phyloP scores from a whole-genome alignment of 2,329 filamentous ascomycete species.

The Beauveria australis region DNA sequence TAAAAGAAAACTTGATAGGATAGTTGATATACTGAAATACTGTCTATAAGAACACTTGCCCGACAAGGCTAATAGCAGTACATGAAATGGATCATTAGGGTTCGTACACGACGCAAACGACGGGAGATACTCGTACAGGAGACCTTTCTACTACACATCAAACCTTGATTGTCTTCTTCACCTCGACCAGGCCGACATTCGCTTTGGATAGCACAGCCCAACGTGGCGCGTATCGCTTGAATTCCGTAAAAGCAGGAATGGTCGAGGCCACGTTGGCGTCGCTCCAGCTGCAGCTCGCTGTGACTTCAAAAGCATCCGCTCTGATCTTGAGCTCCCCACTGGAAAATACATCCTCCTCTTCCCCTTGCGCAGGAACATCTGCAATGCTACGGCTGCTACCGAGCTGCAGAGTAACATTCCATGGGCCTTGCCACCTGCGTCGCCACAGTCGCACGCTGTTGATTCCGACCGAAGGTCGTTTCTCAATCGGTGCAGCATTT shows the following conservation, averaged over 20 bases:
- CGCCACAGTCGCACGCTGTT: constrained; percentile 72
- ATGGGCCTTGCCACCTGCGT: constrained; percentile 66
- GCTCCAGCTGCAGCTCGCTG: constrained; percentile 75
- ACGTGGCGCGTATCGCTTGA: constrained; percentile 62
- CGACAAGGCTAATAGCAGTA: background rate
- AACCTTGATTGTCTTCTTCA: constrained; percentile 59
- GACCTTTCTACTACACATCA: constrained; percentile 19
- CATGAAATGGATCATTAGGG: background rate
- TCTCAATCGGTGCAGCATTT: constrained; percentile 50
- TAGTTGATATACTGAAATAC: background rate
- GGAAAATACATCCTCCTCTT: background rate
- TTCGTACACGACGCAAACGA: background rate
- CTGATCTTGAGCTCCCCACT: constrained; percentile 7
- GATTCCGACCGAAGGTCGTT: constrained; percentile 55
- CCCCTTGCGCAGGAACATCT: background rate
- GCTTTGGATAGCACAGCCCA: constrained; percentile 76
- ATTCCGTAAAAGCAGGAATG: constrained; percentile 80
- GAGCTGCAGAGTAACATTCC: constrained; percentile 49
- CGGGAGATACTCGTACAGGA: background rate
- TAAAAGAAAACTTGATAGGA: background rate
- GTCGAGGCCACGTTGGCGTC: constrained; percentile 65
- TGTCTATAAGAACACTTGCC: background rate
- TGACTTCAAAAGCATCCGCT: constrained; percentile 43
- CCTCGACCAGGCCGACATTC: constrained; percentile 73
- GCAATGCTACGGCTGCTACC: constrained; percentile 11